Evolutionary conservation across 495 filamentous ascomycete species (phyloP).

Genomic region (Recurvomyces mirabilis): DNA sequence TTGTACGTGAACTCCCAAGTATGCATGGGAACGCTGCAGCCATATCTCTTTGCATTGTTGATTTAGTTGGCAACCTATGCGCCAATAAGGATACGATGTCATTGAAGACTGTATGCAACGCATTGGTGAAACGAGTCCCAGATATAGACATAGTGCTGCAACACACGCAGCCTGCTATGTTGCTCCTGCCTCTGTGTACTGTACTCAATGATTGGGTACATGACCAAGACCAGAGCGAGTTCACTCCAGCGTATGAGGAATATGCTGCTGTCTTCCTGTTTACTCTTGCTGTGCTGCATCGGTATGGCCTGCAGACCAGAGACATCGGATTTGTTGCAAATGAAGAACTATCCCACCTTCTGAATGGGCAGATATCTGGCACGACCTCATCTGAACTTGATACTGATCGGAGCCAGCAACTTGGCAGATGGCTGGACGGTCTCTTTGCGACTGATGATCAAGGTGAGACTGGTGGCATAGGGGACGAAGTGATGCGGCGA

Average conservation of each 20-base stretch:
- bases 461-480: conserved; percentile 50
- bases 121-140: conserved; percentile 64
- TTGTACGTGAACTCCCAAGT: conserved; percentile 73
- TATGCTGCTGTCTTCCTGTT: conserved; percentile 83
- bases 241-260: conserved; percentile 93
- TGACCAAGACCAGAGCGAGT: conserved; percentile 87
- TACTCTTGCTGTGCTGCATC: conserved; percentile 69
- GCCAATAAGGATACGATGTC: conserved; percentile 81
- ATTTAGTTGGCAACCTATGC: conserved; percentile 73
- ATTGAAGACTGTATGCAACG: conserved; percentile 70
- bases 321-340: conserved; percentile 75
- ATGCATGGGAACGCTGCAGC: conserved; percentile 93
- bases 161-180: conserved; percentile 62
- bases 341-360: too few species aligned
- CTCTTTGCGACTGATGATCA: conserved; percentile 56
- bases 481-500: conserved; percentile 79
- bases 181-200: conserved; percentile 74
- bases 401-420: conserved; percentile 62
- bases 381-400: conserved; percentile 54
- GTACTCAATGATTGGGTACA: conserved; percentile 83
- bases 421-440: conserved; percentile 75
- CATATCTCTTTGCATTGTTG: conserved; percentile 68
- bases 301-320: conserved; percentile 58
- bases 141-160: conserved; percentile 77
- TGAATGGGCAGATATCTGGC: conserved; percentile 51